Base-by-base conservation (phyloP, 768 basidiomycete species). In the Lactarius pseudohatsudake region DNA sequence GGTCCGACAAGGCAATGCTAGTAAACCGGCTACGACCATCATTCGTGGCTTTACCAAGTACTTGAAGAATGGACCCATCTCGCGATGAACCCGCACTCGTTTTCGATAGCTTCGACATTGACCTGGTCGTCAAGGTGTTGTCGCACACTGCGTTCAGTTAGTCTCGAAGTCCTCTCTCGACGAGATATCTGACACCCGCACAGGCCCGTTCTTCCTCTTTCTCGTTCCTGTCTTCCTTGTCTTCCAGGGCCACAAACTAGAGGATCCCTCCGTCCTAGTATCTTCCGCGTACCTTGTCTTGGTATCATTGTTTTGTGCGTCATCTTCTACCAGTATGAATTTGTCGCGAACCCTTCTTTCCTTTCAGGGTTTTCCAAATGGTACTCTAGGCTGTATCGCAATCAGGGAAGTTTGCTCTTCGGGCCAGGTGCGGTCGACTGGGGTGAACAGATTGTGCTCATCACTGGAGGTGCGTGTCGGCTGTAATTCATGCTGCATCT, bases 401-500 rank as follows among this genome's bases (percentile, higher is more conserved):
- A 92, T 72, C 87, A 90, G 75, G 84, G 84, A 34, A 86, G 80
- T 69, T 73, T 88, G 26, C 75, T 94, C 28, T 86, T 86, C 66
- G 80, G 83, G 0, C 86, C 88, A 2, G 74, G 78, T 16, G 82
- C 78, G 43, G 76, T 94, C 34, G 86, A 94, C 70, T 98, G 96
- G 96, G 84, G 84, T 55, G 87, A 94, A 56, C 92, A 98, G 76
- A 86, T 96, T 63, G 88, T 98, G 5, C 80, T 98, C 45, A 81
- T 98, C 64, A 98, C 96, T 8, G 96, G 96, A 61, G 96, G 94
- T 91, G 66, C 57, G 84, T 72, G 22, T 6, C 32, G 18, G 40
- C n/a, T 32, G 22, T 56, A 3, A 4, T 54, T 16, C 47, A 20
- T 47, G 6, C 30, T 20, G 36, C 55, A 22, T 62, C 40, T 22